Base-by-base conservation (phyloP, 176 grass and related monocot genomes). In the Bonia amplexicaulis region DNA sequence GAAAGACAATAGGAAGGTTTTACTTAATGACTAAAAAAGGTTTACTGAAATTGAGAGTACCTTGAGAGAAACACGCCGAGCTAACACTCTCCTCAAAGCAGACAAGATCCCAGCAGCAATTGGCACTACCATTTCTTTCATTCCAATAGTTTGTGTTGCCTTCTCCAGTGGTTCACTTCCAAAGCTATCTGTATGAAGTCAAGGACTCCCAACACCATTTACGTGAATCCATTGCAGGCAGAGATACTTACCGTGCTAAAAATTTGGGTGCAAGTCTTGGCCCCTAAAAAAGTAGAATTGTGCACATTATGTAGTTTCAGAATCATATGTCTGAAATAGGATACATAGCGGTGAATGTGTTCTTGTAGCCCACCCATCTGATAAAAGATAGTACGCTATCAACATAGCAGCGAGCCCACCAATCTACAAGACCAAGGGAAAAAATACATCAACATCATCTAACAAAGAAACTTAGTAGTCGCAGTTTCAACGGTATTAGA, bases 61-160 rank as follows among this genome's bases (percentile, higher is more conserved):
- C 93, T 94, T 99, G 16, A 96, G 93, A 82, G 96, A 99, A 55
- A 99, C 84, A 66, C 96, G 93, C 11, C 96, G 93, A 87, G 93
- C 93, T 74, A 96, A 94, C 47, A 99, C 93, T 85, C 96, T 93
- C 77, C 93, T 96, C 31, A 99, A 89, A 86, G 96, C 91, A 60
- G 93, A 96, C 81, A 99, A 92, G 81, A 96, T 94, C 16, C 96
- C 96, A 91, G 96, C 93, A 47, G 86, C 90, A 76, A 96, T 83
- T 61, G 93, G 93, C 54, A 94, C 81, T 31, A 85, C 84, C 92
- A 96, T 92, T 89, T 96, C 91, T 88, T 94, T 99, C 85, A 91
- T 85, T 73, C 90, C 93, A 33, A 90, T 80, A 53, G 57, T 17
- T 86, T 92, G 76, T 65, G 86, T 89, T 89, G 78, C 59, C 64